Conservation (phyloP, 352 stramenopile genomes). For the Pythium periplocum region DNA sequence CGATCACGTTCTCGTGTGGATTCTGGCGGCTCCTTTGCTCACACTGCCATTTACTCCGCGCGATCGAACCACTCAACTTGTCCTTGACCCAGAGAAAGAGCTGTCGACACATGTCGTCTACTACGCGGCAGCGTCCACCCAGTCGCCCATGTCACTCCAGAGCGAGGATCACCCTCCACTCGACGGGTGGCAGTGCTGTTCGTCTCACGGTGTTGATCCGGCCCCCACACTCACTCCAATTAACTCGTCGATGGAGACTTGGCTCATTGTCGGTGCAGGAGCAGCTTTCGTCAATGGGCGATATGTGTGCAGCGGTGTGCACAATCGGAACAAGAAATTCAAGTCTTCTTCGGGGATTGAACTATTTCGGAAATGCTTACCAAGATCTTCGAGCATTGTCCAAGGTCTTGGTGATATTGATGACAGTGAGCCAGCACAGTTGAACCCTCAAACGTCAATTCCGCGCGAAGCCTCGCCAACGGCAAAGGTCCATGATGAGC, state of each 20-base stretch:
- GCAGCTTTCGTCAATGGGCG: slow-evolving; percentile 50
- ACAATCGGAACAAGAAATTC: slow-evolving; percentile 48
- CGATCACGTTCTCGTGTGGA: slow-evolving; percentile 35
- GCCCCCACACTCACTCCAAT: slow-evolving; percentile 21
- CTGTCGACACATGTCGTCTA: slow-evolving; percentile 66
- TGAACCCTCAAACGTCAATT: no score
- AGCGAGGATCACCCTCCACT: slow-evolving; percentile 23
- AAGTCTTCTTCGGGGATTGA: slow-evolving; percentile 61
- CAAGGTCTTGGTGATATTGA: slow-evolving; percentile 23
- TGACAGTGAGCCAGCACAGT: not conserved
- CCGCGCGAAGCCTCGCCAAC: not conserved
- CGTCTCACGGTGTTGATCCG: slow-evolving; percentile 32
- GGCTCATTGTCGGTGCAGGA: slow-evolving; percentile 47
- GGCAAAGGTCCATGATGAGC: slow-evolving; percentile 1
- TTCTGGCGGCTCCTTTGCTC: slow-evolving; percentile 39
- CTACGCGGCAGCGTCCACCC: slow-evolving; percentile 40
- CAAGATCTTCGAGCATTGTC: slow-evolving; percentile 36
- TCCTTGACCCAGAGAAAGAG: slow-evolving; percentile 46
- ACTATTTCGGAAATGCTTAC: slow-evolving; percentile 64
- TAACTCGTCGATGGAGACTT: slow-evolving; percentile 60
- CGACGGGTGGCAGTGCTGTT: slow-evolving; percentile 52
- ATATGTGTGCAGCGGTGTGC: slow-evolving; percentile 52
- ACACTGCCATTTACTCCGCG: slow-evolving; percentile 50
- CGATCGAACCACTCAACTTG: slow-evolving; percentile 13
- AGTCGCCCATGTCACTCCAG: slow-evolving; percentile 6